These are phyloP conservation scores for Brassica balearica DNA, from an alignment of 441 rosid genomes.

Conservation along the genomic window DNA sequence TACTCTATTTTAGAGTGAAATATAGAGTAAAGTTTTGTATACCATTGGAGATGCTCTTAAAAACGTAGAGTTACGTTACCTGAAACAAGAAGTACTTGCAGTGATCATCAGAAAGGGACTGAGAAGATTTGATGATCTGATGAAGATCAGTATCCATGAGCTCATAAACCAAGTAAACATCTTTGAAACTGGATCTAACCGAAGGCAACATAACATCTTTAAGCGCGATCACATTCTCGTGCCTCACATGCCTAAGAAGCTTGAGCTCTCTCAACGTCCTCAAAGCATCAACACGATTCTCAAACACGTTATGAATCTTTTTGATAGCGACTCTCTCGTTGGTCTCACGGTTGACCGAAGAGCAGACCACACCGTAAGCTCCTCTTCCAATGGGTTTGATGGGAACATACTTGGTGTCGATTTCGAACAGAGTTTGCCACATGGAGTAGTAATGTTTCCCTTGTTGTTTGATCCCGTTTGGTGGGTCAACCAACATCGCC, in stretches of 20 bases:
- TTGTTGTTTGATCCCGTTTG: constrained; percentile 55
- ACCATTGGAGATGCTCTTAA: too few species aligned
- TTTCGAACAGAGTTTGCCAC: constrained; percentile 78
- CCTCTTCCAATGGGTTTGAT: constrained; percentile 78
- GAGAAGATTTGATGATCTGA: constrained; percentile 73
- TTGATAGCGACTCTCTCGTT: constrained; percentile 74
- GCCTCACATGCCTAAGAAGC: constrained; percentile 69
- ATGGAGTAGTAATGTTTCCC: constrained; percentile 74
- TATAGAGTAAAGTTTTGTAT: too few species aligned
- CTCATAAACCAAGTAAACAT: constrained; percentile 81
- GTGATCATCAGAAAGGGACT: constrained; percentile 68
- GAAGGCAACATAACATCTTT: constrained; percentile 76
- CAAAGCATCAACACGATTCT: constrained; percentile 64
- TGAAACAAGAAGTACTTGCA: constrained; percentile 78
- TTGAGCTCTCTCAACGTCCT: constrained; percentile 73
- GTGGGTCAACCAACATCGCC: constrained; percentile 78
- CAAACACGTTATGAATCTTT: constrained; percentile 72
- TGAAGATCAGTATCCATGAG: constrained; percentile 80
- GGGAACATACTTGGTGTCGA: constrained; percentile 72
- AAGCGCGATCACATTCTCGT: constrained; percentile 68
- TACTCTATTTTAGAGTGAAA: too few species aligned
- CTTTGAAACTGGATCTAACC: constrained; percentile 56
- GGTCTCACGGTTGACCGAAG: constrained; percentile 67
- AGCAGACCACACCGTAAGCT: constrained; percentile 76
- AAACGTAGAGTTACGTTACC: constrained; percentile 34